Base-by-base conservation (phyloP, 2,329 filamentous ascomycete genomes). In the Aspergillus hiratsukae region DNA sequence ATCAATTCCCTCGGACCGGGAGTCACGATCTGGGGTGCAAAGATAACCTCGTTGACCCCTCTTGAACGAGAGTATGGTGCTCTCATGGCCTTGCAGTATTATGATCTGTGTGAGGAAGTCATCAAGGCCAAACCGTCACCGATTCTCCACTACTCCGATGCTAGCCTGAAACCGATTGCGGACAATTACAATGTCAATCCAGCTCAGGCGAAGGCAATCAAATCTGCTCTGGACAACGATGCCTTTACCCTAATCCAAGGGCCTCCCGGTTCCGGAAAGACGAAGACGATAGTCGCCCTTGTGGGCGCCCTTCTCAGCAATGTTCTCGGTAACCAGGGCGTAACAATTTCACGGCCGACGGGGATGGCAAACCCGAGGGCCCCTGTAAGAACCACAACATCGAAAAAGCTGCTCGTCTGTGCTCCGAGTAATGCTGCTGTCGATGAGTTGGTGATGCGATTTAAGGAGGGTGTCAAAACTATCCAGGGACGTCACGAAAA, bases 341-440 rank as follows among this genome's bases (percentile, higher is more conserved):
- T 81, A 14, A 72, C 80, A 19, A 75, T 83, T 41, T 71, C 71
- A 25, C 75, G 77, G 23, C 77, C 77, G 74, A 64, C 52, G 23
- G 57, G 72, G 72, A 64, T 69, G 67, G 58, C 73, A 65, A 61
- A 76, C n/a, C 51, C 60, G 48, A 63, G 70, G 61, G 64, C 66
- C 52, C 68, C 61, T 57, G 65, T 63, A 60, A 72, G 69, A 64
- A 71, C 68, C 59, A 72, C 67, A 46, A 68, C 70, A 1, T 71
- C 83, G 2, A 97, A 96, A 76, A 99, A 97, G 73, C 80, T 99
- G 27, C 82, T 99, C 27, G 90, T 99, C 25, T 99, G 94, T 69
- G 94, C 94, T n/a, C 94, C 94, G 14, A 97, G 92, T 80, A 99
- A 99, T 73, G 94, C 94, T 6, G 94, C 94, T 31, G 94, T 99